A percentile compares a stretch with the other conserved stretches of the same genome.
These are phyloP conservation scores for Pluteus cervinus DNA, from an alignment of 768 basidiomycete genomes.

Conservation along the genomic window DNA sequence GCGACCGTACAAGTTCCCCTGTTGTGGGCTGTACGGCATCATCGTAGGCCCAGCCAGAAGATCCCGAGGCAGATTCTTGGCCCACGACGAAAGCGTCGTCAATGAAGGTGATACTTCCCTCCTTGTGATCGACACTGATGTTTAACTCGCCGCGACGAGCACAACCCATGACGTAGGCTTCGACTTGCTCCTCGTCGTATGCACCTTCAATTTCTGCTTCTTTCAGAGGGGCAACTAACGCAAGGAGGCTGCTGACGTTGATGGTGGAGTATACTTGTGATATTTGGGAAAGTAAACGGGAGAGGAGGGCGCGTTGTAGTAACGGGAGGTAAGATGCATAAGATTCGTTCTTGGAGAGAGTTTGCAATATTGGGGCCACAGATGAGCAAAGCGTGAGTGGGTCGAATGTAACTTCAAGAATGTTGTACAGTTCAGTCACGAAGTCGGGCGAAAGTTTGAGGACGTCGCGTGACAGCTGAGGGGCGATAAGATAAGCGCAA, in stretches of 20 bases:
- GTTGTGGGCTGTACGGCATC: slow-evolving; percentile 62
- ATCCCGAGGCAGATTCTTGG: slow-evolving; percentile 25
- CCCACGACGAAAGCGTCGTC: slow-evolving; percentile 62
- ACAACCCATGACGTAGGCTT: slow-evolving; percentile 92
- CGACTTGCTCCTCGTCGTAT: slow-evolving; percentile 73
- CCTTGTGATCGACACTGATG: slow-evolving; percentile 85
- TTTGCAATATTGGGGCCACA: slow-evolving; percentile 71
- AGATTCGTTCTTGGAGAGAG: slow-evolving; percentile 47
- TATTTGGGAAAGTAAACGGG: slow-evolving; percentile 85
- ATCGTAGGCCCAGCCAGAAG: slow-evolving; percentile 26
- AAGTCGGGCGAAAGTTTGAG: slow-evolving; percentile 70
- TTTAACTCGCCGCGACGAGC: slow-evolving; percentile 81
- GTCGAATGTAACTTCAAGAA: slow-evolving; percentile 91
- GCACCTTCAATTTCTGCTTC: slow-evolving; percentile 43
- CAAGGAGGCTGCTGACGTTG: slow-evolving; percentile 69
- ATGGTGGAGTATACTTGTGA: slow-evolving; percentile 90
- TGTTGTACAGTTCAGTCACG: slow-evolving; percentile 76
- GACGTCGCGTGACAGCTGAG: slow-evolving; percentile 73
- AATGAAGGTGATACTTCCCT: slow-evolving; percentile 77
- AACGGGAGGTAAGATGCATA: slow-evolving; percentile 86
- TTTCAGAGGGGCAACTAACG: slow-evolving; percentile 72
- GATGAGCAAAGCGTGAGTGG: slow-evolving; percentile 78
- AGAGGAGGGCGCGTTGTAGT: slow-evolving; percentile 85
- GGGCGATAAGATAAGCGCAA: slow-evolving; percentile 6
- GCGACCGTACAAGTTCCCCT: slow-evolving; percentile 67